Evolutionary conservation across 2,329 filamentous ascomycete genomes (phyloP).

Genomic region (Alternaria consortialis): DNA sequence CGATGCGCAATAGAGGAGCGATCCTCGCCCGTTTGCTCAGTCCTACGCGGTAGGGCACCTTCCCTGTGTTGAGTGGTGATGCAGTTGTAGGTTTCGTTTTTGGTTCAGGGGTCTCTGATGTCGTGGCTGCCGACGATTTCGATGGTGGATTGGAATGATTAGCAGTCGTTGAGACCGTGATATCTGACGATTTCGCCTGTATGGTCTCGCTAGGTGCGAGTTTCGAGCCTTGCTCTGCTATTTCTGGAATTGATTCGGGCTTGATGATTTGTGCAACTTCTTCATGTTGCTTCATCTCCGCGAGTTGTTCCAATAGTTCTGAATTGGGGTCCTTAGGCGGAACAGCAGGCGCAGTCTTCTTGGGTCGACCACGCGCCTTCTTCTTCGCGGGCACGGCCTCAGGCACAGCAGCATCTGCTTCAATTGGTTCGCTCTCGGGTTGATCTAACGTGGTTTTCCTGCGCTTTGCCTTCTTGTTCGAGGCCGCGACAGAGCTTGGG

Average conservation of each 20-base stretch:
- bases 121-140: not conserved
- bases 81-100: conserved; percentile 25
- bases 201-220: not conserved
- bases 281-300: not conserved
- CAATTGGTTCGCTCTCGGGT: conserved; percentile 13
- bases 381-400: conserved; percentile 33
- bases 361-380: conserved; percentile 44
- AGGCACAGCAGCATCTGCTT: not conserved
- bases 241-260: not conserved
- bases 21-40: conserved; percentile 60
- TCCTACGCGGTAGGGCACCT: conserved; percentile 58
- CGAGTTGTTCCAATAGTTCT: conserved; percentile 11
- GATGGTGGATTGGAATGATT: not conserved
- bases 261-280: conserved; percentile 12
- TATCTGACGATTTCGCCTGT: not conserved
- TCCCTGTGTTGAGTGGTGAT: conserved; percentile 47
- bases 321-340: conserved; percentile 4
- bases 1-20: conserved; percentile 57
- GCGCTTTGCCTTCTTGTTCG: conserved; percentile 32
- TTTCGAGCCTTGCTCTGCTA: not conserved
- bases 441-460: conserved; percentile 32
- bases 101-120: conserved; percentile 27
- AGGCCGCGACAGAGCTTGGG: not conserved
- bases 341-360: conserved; percentile 28
- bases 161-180: not conserved